Evolutionary conservation across 2,329 filamentous ascomycete species (phyloP).

Genomic region (Colletotrichum higginsianum): DNA sequence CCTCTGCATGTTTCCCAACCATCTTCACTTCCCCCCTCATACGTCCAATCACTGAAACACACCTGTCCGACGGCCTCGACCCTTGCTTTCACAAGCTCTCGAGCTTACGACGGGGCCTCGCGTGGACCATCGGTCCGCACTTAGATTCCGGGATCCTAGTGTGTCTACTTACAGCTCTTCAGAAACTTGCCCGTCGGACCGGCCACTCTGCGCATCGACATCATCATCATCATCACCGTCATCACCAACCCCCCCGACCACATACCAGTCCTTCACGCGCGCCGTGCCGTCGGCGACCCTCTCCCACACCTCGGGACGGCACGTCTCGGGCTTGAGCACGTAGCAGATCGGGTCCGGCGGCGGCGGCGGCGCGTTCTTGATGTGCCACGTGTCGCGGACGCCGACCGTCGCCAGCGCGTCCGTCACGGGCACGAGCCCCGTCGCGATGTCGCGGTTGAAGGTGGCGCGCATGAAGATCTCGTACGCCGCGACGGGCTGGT

Average conservation of each 20-base stretch:
- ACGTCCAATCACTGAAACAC: constrained; percentile 36
- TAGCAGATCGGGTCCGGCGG: constrained; percentile 71
- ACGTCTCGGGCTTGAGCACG: constrained; percentile 69
- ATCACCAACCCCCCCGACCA: constrained; percentile 43
- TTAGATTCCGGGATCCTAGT: too few relatives aligned
- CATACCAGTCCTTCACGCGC: constrained; percentile 59
- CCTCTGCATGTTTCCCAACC: constrained; percentile 24
- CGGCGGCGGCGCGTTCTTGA: constrained; percentile 63
- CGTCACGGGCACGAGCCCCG: constrained; percentile 63
- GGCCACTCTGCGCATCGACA: too few relatives aligned
- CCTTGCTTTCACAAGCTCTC: neutral
- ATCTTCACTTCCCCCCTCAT: constrained; percentile 7
- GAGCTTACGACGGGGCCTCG: neutral
- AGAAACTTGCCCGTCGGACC: neutral
- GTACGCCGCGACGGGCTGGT: constrained; percentile 65
- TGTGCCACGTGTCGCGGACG: constrained; percentile 56
- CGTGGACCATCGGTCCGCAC: neutral
- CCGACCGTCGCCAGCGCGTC: constrained; percentile 49
- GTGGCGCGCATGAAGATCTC: constrained; percentile 68
- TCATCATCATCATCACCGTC: neutral
- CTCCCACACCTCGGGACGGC: constrained; percentile 66
- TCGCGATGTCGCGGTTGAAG: constrained; percentile 64
- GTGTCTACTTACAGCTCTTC: constrained; percentile 20
- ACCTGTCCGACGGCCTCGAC: constrained; percentile 21
- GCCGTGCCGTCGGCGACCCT: constrained; percentile 67